These are phyloP conservation scores for Colletotrichum salicis DNA, from an alignment of 2,329 filamentous ascomycete species.

Conservation along the genomic window DNA sequence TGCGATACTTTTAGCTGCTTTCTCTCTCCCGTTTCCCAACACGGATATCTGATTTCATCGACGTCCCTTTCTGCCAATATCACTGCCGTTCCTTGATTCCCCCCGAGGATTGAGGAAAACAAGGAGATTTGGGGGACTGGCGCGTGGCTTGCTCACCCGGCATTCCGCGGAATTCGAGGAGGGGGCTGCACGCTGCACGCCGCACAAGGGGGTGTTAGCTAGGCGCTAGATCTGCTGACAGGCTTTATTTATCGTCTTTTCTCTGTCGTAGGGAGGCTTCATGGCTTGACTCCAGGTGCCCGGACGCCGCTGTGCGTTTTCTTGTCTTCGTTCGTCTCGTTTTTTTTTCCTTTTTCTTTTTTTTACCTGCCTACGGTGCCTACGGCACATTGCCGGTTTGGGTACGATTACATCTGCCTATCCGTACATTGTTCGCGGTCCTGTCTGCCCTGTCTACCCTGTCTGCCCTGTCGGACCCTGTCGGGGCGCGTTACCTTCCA, in stretches of 20 bases:
- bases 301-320: neutral
- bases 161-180: neutral
- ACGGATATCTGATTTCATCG: neutral
- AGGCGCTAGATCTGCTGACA: neutral
- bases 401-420: too few species aligned
- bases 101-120: neutral
- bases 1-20: too few species aligned
- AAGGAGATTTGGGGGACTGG: neutral
- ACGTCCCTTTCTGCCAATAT: too few species aligned
- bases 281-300: neutral
- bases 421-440: too few species aligned
- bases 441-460: too few species aligned
- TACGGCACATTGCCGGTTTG: neutral
- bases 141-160: neutral
- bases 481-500: too few species aligned
- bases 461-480: too few species aligned
- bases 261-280: neutral
- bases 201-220: neutral
- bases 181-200: too few species aligned
- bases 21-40: neutral
- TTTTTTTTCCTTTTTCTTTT: neutral
- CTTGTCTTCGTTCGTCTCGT: neutral
- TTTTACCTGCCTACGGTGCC: neutral
- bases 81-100: too few species aligned
- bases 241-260: neutral